These are phyloP conservation scores for Mycena indigotica DNA, from an alignment of 768 basidiomycete species.

Conservation along the genomic window DNA sequence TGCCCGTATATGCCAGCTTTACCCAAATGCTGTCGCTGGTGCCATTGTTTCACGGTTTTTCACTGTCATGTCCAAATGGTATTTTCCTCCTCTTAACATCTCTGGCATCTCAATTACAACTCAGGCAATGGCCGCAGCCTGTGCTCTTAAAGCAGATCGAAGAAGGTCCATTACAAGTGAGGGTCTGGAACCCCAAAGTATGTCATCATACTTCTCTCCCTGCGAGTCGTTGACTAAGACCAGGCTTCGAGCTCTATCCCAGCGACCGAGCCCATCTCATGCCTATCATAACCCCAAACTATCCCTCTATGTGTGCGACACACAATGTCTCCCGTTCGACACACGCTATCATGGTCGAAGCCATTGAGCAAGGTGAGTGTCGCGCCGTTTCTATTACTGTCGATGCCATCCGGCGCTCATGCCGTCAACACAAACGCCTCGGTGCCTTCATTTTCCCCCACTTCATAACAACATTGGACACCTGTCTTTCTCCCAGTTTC, in stretches of 20 bases:
- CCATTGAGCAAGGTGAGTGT: conserved; percentile 88
- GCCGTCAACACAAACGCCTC: background rate
- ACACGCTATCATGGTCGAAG: conserved; percentile 90
- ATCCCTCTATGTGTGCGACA: conserved; percentile 98
- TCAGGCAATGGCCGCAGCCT: conserved; percentile 96
- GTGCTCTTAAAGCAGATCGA: conserved; percentile 96
- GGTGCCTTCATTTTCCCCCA: background rate
- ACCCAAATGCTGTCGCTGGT: conserved; percentile 93
- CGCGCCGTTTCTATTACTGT: background rate
- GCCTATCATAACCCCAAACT: conserved; percentile 99
- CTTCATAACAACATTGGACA: background rate
- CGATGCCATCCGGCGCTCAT: background rate
- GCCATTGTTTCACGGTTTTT: conserved; percentile 97
- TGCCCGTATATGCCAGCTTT: conserved; percentile 96
- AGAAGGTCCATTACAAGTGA: conserved; percentile 87
- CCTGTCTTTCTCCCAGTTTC: conserved; percentile 2
- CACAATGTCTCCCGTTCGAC: conserved; percentile 97
- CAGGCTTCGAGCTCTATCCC: conserved; percentile 75
- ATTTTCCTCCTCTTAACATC: conserved; percentile 26
- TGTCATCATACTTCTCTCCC: conserved; percentile 8
- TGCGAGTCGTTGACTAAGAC: too few relatives aligned
- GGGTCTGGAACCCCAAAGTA: conserved; percentile 98
- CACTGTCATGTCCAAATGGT: conserved; percentile 97
- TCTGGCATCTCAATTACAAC: conserved; percentile 12
- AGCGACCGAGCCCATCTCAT: conserved; percentile 90